These are phyloP conservation scores for Agaricales sp. DNA, from an alignment of 1,284 basidiomycete species.

Conservation along the genomic window DNA sequence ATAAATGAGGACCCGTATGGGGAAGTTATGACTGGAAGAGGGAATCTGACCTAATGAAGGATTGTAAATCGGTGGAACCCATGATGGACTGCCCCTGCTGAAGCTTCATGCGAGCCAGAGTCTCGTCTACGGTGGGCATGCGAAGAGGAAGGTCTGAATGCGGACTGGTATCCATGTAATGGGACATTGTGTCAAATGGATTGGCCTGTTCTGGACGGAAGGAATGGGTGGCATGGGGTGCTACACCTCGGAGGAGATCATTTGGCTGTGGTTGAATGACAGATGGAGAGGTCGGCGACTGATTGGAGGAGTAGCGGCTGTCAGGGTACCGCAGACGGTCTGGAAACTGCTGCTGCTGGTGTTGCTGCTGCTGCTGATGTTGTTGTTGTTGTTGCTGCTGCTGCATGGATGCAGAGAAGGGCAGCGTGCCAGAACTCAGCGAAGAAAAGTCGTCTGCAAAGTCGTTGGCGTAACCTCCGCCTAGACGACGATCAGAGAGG, in stretches of 20 bases:
- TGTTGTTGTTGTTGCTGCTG: slow-evolving; percentile 31
- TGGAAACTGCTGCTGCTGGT: no score
- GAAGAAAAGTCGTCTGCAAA: slow-evolving; percentile 44
- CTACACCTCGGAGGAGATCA: slow-evolving; percentile 54
- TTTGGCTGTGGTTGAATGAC: slow-evolving; percentile 31
- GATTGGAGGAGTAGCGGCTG: slow-evolving; percentile 28
- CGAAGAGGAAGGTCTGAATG: slow-evolving; percentile 45
- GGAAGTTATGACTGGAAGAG: slow-evolving; percentile 9
- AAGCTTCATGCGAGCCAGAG: slow-evolving; percentile 55
- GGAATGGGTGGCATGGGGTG: slow-evolving; percentile 55
- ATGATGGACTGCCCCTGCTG: slow-evolving; percentile 40
- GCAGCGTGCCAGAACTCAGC: neutral
- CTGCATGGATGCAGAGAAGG: slow-evolving; percentile 31
- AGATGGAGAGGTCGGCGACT: slow-evolving; percentile 26
- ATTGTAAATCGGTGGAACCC: slow-evolving; percentile 62
- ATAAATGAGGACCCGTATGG: slow-evolving; percentile 13
- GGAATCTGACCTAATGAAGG: slow-evolving; percentile 60
- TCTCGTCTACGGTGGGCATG: slow-evolving; percentile 50
- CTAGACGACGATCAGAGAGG: slow-evolving; percentile 46
- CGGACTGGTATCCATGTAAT: slow-evolving; percentile 40
- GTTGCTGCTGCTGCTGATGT: no score
- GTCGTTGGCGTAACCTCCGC: slow-evolving; percentile 45
- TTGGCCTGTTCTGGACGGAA: slow-evolving; percentile 37
- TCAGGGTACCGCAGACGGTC: slow-evolving; percentile 33
- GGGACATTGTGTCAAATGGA: slow-evolving; percentile 45